These are phyloP conservation scores for Cutaneotrichosporon sp. DNA, from an alignment of 1,284 basidiomycete species.

Conservation along the genomic window DNA sequence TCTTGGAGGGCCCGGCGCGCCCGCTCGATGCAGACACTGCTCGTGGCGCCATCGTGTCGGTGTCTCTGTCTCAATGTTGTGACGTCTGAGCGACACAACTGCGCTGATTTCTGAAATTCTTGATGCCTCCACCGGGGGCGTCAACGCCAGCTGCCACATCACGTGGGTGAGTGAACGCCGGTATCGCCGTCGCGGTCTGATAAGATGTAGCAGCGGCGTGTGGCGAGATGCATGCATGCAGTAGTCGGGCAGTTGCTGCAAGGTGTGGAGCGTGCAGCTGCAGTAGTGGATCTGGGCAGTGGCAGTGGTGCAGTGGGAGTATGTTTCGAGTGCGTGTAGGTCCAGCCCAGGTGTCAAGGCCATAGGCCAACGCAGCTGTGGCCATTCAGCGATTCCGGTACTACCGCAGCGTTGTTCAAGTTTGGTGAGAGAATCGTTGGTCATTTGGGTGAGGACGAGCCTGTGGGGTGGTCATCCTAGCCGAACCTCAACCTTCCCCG, in stretches of 20 bases:
- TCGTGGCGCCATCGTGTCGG: constrained; percentile 14
- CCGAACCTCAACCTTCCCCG: too few species aligned
- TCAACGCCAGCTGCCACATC: constrained; percentile 2
- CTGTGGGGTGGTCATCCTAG: too few species aligned
- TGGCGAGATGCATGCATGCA: not conserved
- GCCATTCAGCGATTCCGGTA: too few species aligned
- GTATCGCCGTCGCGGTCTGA: not conserved
- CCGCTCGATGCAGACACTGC: constrained; percentile 8
- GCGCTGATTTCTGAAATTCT: constrained; percentile 6
- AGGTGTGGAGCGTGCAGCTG: not conserved
- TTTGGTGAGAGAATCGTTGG: too few species aligned
- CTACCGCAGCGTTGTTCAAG: too few species aligned
- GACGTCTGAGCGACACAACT: not conserved
- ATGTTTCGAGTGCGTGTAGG: too few species aligned
- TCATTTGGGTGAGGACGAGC: too few species aligned
- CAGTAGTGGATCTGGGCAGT: not conserved
- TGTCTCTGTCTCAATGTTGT: not conserved
- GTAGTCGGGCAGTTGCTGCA: not conserved
- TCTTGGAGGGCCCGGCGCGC: constrained; percentile 9
- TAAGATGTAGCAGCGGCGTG: not conserved
- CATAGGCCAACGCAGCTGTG: too few species aligned
- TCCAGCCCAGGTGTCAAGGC: too few species aligned
- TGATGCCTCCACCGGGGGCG: constrained; percentile 10
- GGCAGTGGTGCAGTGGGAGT: too few species aligned
- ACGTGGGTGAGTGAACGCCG: not conserved